Percentiles rank a stretch among this genome's conserved stretches.
phyloP scores from a whole-genome alignment of 331 rosid genomes.

The Cydonia oblonga region DNA sequence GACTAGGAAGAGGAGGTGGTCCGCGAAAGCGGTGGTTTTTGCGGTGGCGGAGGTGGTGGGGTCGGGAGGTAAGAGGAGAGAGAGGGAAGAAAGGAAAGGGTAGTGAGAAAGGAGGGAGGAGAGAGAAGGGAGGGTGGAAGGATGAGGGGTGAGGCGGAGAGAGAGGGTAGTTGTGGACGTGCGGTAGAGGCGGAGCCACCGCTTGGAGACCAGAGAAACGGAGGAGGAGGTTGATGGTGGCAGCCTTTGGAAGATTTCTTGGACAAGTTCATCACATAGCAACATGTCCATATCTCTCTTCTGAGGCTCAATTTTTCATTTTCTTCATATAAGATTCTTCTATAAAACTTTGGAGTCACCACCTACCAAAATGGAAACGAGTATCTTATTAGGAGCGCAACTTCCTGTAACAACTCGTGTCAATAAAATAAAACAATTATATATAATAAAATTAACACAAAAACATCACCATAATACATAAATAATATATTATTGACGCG shows the following conservation, averaged over 20 bases:
- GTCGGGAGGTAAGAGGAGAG: slow-evolving; percentile 29
- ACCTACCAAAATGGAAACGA: background rate
- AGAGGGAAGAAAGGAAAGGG: slow-evolving; percentile 58
- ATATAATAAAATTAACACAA: too few species aligned
- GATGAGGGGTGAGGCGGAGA: slow-evolving; percentile 33
- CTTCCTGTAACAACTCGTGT: too few species aligned
- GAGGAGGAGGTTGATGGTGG: slow-evolving; percentile 43
- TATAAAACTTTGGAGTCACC: background rate
- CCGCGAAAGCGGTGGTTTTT: slow-evolving; percentile 8
- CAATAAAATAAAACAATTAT: too few species aligned
- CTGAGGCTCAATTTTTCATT: background rate
- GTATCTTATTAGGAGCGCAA: too few species aligned
- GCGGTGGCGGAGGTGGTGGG: background rate
- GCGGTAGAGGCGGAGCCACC: slow-evolving; percentile 77
- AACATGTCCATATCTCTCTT: slow-evolving; percentile 35
- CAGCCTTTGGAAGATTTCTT: slow-evolving; percentile 60
- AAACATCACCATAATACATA: too few species aligned
- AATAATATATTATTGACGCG: too few species aligned
- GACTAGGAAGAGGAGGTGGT: slow-evolving; percentile 23
- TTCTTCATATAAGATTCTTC: background rate
- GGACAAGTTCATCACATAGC: slow-evolving; percentile 65
- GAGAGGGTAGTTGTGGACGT: slow-evolving; percentile 54
- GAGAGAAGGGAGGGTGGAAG: slow-evolving; percentile 25
- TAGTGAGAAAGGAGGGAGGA: slow-evolving; percentile 43
- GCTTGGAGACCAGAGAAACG: slow-evolving; percentile 61